Evolutionary conservation across 768 basidiomycete species (phyloP), one percentile per base, ranked within the genome.

Genomic region (Agrocybe pediades): DNA sequence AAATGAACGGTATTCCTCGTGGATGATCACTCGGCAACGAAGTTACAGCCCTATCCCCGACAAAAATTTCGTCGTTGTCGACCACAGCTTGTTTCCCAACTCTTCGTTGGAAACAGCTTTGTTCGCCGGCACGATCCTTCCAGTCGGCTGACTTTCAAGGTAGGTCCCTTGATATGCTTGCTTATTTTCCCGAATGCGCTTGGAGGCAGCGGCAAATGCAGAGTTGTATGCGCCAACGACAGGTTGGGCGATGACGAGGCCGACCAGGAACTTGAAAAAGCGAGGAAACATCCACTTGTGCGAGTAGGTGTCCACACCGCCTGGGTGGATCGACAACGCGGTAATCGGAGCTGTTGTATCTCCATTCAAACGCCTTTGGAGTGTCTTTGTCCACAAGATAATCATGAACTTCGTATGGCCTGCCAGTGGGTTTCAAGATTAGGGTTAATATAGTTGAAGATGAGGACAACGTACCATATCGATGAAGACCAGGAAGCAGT

Each of bases 251-350:
- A 68, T 63, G 19, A 49, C 50, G 27, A 66, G 30, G 3, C 62
- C 49, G 9, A 63, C 55, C 8, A 69, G 44, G 23, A 55, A 58
- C 3, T 51, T 45, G 24, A 54, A 46, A 39, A 65, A 46, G 16
- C 53, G 52, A 19, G 60, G 58, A 23, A 62, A 63, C 3, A 48
- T 42, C 60, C 56, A 62, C 26, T 57, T 56, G n/a, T 66, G 62
- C 5, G 62, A 62, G 43, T 67, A 66, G 11, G 68, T 72, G 39
- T 69, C 65, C 25, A 72, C 67, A 24, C 61, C 58, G 21, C 68
- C 68, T 15, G 68, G 68, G 49, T 69, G 63, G 11, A 64, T 23
- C 11, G 61, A 47, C 8, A 66, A 57, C 16, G 54, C 60, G 2
- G 61, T 62, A 11, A 66, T 64, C 8, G 59, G 62, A n/a, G 60